Conservation (phyloP, 306 rosid species). For the Cyclanthera cordifolia region DNA sequence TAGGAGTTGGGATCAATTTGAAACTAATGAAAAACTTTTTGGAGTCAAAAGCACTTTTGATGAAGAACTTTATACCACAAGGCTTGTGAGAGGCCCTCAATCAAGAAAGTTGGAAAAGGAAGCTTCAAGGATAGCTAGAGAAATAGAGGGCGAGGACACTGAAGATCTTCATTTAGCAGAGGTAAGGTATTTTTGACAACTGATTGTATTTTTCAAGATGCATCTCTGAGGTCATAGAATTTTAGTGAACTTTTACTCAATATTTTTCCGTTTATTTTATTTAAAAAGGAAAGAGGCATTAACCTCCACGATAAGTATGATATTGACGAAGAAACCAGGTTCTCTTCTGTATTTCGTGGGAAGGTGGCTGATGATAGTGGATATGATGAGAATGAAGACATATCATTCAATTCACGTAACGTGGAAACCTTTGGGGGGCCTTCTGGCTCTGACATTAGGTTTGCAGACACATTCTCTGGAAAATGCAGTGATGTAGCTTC, state of each 20-base stretch:
- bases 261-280: slow-evolving; percentile 20
- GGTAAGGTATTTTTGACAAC: slow-evolving; percentile 37
- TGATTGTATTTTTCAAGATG: background rate
- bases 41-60: slow-evolving; percentile 87
- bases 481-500: slow-evolving; percentile 41
- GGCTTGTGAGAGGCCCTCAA: slow-evolving; percentile 75
- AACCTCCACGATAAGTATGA: slow-evolving; percentile 36
- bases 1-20: slow-evolving; percentile 95
- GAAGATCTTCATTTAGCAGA: slow-evolving; percentile 88
- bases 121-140: slow-evolving; percentile 77
- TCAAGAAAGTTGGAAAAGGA: slow-evolving; percentile 61
- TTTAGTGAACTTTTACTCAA: background rate
- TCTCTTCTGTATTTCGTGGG: slow-evolving; percentile 72
- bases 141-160: slow-evolving; percentile 93
- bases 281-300: slow-evolving; percentile 77
- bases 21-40: slow-evolving; percentile 65
- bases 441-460: slow-evolving; percentile 28
- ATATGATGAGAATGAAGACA: slow-evolving; percentile 53
- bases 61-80: slow-evolving; percentile 83
- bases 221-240: background rate
- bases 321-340: slow-evolving; percentile 87
- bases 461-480: slow-evolving; percentile 35
- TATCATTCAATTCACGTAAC: slow-evolving; percentile 45
- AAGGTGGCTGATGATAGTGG: slow-evolving; percentile 59
- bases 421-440: slow-evolving; percentile 62